Base-by-base conservation (phyloP, 495 filamentous ascomycete species). In the Pseudevernia furfuracea region DNA sequence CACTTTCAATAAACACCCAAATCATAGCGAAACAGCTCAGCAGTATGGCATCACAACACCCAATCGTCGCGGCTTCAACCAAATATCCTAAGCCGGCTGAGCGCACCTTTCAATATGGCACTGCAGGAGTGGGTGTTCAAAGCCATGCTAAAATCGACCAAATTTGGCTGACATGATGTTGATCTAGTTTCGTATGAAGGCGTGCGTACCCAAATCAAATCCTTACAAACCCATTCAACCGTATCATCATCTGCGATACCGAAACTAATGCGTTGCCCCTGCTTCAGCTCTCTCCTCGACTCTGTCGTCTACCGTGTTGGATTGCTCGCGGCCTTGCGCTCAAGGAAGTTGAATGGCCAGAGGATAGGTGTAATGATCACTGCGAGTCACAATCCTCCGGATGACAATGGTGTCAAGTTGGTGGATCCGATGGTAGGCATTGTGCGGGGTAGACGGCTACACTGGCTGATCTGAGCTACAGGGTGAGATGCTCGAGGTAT, bases 361-460 rank as follows among this genome's bases (percentile, higher is more conserved):
- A 89, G 89, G 70, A 95, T 99, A 73, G 94, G 94, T 73, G 85
- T 99, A 59, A 97, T 99, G 94, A 91, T 99, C 74, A 99, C 94
- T 67, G 94, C 94, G 41, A 96, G 91, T 69, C 94, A 99, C 83
- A 99, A 99, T 77, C 91, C 91, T 44, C 90, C 95, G 5, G 87
- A 88, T 70, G 94, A 99, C 77, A 99, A 99, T 78, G 94, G 94
- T 60, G 90, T 99, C 69, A 99, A 99, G 83, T 82, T 99, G 67
- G 89, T 99, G 67, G 94, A 99, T 76, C 94, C 94, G 17, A 89
- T 96, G 87, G 87, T 87, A 69, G 70, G 82, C 72, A 67, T 53
- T 25, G 4, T 52, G 59, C 57, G 30, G 37, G 19, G 15, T 11
- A 36, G 28, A 14, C 15, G 30, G 41, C 21, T 9, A 61, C 30